These are phyloP conservation scores for Sophora flavescens DNA, from an alignment of 306 rosid genomes.

Conservation along the genomic window DNA sequence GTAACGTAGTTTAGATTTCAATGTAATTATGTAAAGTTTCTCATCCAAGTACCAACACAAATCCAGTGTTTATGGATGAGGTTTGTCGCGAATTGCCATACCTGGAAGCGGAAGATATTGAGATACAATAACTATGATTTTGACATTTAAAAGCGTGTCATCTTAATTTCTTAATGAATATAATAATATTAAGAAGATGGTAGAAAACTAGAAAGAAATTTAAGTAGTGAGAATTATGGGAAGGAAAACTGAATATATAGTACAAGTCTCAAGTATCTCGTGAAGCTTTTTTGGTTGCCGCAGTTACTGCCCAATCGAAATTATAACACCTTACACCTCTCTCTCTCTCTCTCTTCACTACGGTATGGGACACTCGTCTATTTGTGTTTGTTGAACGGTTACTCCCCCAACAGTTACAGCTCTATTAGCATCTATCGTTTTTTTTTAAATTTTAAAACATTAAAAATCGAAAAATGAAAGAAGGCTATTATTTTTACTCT, in stretches of 20 bases:
- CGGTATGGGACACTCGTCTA: neutral
- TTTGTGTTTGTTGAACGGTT: conserved; percentile 20
- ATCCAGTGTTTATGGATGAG: neutral
- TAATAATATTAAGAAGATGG: conserved; percentile 15
- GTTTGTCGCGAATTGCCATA: neutral
- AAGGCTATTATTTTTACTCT: too few relatives aligned
- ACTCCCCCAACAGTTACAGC: conserved; percentile 1
- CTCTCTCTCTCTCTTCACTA: neutral
- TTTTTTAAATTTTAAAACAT: neutral
- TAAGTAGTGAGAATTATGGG: neutral
- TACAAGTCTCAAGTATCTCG: conserved; percentile 59
- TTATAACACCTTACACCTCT: neutral
- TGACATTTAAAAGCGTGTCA: neutral
- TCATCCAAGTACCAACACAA: too few relatives aligned
- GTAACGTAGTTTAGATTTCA: too few relatives aligned
- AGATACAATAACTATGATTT: conserved; percentile 16
- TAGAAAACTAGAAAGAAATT: conserved; percentile 10
- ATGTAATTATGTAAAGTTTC: too few relatives aligned
- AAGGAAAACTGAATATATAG: conserved; percentile 11
- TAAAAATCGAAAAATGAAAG: too few relatives aligned
- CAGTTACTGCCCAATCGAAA: conserved; percentile 50
- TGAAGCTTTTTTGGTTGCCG: conserved; percentile 57
- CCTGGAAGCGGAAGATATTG: neutral
- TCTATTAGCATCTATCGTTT: neutral
- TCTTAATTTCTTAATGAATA: neutral